Evolutionary conservation across 2,329 filamentous ascomycete species (phyloP), one percentile per base, ranked within the genome.

Genomic region (Daldinia sp.): DNA sequence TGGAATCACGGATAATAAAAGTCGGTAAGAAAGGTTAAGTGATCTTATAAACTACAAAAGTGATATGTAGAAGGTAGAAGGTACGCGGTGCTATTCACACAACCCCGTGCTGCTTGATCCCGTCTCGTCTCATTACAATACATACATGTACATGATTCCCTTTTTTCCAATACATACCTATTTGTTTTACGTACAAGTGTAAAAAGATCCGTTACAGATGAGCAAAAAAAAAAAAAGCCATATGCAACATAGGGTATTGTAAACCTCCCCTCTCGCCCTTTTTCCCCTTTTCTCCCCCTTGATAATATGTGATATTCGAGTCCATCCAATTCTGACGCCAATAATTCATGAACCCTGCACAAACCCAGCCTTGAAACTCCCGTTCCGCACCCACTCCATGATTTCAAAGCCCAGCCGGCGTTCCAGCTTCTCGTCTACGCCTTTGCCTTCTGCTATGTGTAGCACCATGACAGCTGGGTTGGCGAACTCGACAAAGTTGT

Each of bases 361-460:
- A 59, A 75, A 66, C 1, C 74, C 73, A 33, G 67, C 78, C 58
- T 75, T 79, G 60, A 83, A 86, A n/a, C 76, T 80, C 4, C 81
- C 83, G 18, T 79, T 81, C 39, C 85, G 79, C 66, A 93, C 86
- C 89, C 92, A 97, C 80, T 98, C 94, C 61, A 92, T 88, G 70
- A 98, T 89, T 82, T 98, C 94, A 80, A 98, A 98, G 1, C 89
- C 91, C 56, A 97, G 82, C 69, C 94, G 85, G 66, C 93, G 86
- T 78, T 94, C 84, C 10, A 89, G 89, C 75, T 88, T 90, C 78
- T 93, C 90, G 68, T 90, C 89, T 70, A 93, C 78, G 28, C 81
- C 79, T 75, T 81, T 76, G 42, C 79, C 76, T 20, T 77, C 76
- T 15, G 74, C 79, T 50, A 88, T 81, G 59, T 86, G 82, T 44